Base-by-base conservation (phyloP, 1,284 basidiomycete species). In the Tylopilus sp. region DNA sequence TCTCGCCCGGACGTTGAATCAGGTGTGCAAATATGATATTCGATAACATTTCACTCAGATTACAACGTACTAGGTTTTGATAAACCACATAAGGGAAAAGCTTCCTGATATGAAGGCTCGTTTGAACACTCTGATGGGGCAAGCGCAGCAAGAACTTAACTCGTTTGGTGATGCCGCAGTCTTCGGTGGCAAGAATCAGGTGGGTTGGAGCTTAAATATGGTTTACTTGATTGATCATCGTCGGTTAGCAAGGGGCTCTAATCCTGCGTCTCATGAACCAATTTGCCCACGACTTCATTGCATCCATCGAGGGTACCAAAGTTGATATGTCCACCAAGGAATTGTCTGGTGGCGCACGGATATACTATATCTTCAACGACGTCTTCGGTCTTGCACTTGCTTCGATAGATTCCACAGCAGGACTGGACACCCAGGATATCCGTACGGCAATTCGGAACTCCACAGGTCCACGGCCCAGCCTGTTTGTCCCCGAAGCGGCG, bases 341-440 rank as follows among this genome's bases (percentile, higher is more conserved):
- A 67, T 83, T 99, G 9, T 98, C 92, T 25, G 97, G 97, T 37
- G 97, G 97, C 48, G 97, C 97, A 10, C 82, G 97, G 48, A 93
- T 99, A 69, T 99, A 98, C 73, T 98, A 97, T 74, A 98, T 99
- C 69, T 99, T 99, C 81, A 94, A 98, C 66, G 97, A 99, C 61
- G 85, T 99, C 43, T 99, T 99, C 64, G 97, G 97, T 6, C 80
- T 89, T 46, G 96, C 96, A 0, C 81, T 99, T 8, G 79, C 84
- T 54, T 89, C 84, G 13, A 92, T 99, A 65, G 92, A 98, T 63
- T 86, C 96, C 1, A 93, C 92, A 16, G 79, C 85, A 45, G 96
- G 96, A 65, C 78, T 99, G 49, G 92, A 94, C 47, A 85, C 89
- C 52, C 88, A 92, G 61, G 97, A 99, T 68, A 98, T 99, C 65